Evolutionary conservation across 2,329 filamentous ascomycete genomes (phyloP), one percentile per base, ranked within the genome.

Genomic region (Fusarium dlaminii): DNA sequence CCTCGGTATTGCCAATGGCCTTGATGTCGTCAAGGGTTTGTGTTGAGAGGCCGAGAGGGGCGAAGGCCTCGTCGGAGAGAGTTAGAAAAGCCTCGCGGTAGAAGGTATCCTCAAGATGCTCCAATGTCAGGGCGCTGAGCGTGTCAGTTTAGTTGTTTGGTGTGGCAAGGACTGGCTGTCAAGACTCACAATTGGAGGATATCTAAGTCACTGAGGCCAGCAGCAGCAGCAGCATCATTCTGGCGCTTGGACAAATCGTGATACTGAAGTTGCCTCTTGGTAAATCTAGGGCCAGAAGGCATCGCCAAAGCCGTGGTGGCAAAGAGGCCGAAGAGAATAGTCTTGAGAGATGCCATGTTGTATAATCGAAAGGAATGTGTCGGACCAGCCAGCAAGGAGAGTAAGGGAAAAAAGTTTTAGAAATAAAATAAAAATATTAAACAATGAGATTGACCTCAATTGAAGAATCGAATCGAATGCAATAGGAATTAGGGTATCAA

Each of bases 31-130:
- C 43, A 52, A 82, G 73, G 42, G 80, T 75, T 30, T 72, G 37
- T 13, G 65, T 66, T 52, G 73, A 79, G 72, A 82, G 79, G 27
- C 81, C 82, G 42, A 82, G 79, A n/a, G 90, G 89, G 30, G 84
- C 80, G 82, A 95, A 94, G 78, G 93, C 89, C 36, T 86, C 81
- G 45, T 88, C 86, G 32, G 89, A 86, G 83, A 94, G 93, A 81
- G 90, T 87, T 72, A 86, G 86, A 79, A 94, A 93, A 42, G 91
- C 92, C 79, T 92, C 87, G 76, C 89, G 86, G 86, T 95, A 94
- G 83, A 94, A 94, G 63, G 87, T 86, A 30, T 90, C 87, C 84
- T 94, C 93, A 77, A 94, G 91, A 83, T 92, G 91, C 83, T 95
- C 93, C 51, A 94, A 86, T 11, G 92, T 94, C 63, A 94, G 85